These are phyloP conservation scores for Russula sp. DNA, from an alignment of 768 basidiomycete species.

Conservation along the genomic window DNA sequence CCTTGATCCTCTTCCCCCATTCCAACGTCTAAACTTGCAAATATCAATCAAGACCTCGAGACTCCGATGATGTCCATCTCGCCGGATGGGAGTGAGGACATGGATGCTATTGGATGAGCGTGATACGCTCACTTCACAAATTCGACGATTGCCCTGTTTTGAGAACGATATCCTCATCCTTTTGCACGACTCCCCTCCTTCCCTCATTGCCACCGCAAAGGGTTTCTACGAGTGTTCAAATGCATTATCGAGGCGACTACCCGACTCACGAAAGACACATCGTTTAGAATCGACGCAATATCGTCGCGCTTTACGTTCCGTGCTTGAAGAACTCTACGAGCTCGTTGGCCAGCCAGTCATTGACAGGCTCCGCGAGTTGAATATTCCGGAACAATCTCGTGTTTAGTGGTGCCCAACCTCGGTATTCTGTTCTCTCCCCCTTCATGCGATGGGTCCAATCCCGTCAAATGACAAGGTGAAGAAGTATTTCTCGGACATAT, in stretches of 20 bases:
- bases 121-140: background rate
- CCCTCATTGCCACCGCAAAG: background rate
- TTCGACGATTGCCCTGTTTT: background rate
- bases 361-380: background rate
- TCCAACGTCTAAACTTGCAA: background rate
- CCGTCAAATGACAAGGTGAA: background rate
- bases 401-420: background rate
- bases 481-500: slow-evolving; percentile 8
- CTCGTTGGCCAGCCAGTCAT: background rate
- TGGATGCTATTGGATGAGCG: background rate
- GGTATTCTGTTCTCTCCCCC: slow-evolving; percentile 9
- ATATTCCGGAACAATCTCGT: background rate
- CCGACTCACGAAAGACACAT: background rate
- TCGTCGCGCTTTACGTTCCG: background rate
- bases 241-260: background rate
- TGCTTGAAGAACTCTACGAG: background rate
- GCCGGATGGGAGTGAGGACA: background rate
- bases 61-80: background rate
- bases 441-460: slow-evolving; percentile 6
- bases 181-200: background rate
- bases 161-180: background rate
- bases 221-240: background rate
- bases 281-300: background rate
- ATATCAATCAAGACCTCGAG: background rate
- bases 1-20: no score